Evolutionary conservation across 345 rosid species (phyloP), one percentile per base, ranked within the genome.

Genomic region (Barbarea vulgaris): DNA sequence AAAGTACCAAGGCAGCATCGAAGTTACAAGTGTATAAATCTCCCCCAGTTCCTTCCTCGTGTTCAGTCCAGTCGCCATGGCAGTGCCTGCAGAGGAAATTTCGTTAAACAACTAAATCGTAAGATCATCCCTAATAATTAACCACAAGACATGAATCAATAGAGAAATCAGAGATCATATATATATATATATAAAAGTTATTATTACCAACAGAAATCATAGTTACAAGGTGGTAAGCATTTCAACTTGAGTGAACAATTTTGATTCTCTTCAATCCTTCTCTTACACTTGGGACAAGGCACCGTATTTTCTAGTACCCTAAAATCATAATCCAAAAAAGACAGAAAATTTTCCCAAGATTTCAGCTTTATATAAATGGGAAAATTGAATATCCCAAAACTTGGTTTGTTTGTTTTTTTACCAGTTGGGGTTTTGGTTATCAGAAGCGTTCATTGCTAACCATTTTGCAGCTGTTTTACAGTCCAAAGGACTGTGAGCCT

Each of bases 401-500:
- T 22, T 48, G 1, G 25, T 3, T 7, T 53, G 13, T 3, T 10
- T 62, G 25, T 73, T 55, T 15, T 52, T 46, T n/a, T 77, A 77
- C 72, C 77, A 54, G 44, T 18, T 21, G 0, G 39, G 11, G n/a
- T 62, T 22, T 54, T 51, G 50, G 33, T 63, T 1, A 24, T 28
- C 24, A 34, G 50, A 42, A 21, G 3, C 24, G 37, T 48, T 24
- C 42, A 61, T 74, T 47, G 27, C 52, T 56, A 73, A 55, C 82
- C 82, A 79, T 9, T 55, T 74, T 37, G 72, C 66, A 24, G 74
- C 79, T 47, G 67, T 7, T 63, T 9, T 3, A 55, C 82, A 79
- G 27, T 79, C 76, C 70, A 79, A 28, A 14, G 82, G 82, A 56
- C 82, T 75, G 47, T 79, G 81, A 79, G 5, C 52, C 7, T 53